phyloP scores from a whole-genome alignment of 495 filamentous ascomycete genomes.

The Lophium mytilinum region DNA sequence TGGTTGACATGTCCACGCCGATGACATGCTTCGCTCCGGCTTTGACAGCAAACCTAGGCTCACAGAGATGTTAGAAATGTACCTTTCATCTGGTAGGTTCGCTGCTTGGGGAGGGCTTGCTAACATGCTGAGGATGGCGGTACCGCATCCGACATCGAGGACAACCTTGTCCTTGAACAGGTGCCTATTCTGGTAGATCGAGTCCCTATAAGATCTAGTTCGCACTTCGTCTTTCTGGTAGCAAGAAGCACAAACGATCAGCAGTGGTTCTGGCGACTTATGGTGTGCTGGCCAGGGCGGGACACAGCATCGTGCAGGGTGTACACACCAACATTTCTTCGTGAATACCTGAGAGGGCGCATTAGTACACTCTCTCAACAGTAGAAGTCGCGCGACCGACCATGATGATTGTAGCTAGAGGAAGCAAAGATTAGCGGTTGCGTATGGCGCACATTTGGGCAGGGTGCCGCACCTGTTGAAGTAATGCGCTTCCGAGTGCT shows the following conservation, averaged over 20 bases:
- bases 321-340: conserved; percentile 93
- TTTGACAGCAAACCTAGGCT: conserved; percentile 83
- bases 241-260: conserved; percentile 5
- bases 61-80: conserved; percentile 2
- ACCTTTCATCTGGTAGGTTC: background rate
- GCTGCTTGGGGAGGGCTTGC: conserved; percentile 26
- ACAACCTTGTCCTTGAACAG: conserved; percentile 97
- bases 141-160: conserved; percentile 96
- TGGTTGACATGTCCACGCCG: conserved; percentile 94
- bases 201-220: conserved; percentile 89
- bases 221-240: conserved; percentile 94
- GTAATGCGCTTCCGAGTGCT: conserved; percentile 87
- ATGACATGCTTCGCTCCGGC: conserved; percentile 92
- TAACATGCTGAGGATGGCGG: conserved; percentile 79
- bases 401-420: conserved; percentile 87
- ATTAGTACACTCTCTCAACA: conserved; percentile 21
- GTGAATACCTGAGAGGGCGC: conserved; percentile 63
- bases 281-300: background rate
- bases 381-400: conserved; percentile 42
- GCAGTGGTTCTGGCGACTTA: conserved; percentile 15
- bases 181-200: conserved; percentile 91
- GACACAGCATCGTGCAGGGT: conserved; percentile 3
- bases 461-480: conserved; percentile 71
- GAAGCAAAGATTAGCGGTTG: conserved; percentile 24
- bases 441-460: background rate